Evolutionary conservation across 768 basidiomycete genomes (phyloP).

Genomic region (Fibroporia radiculosa): DNA sequence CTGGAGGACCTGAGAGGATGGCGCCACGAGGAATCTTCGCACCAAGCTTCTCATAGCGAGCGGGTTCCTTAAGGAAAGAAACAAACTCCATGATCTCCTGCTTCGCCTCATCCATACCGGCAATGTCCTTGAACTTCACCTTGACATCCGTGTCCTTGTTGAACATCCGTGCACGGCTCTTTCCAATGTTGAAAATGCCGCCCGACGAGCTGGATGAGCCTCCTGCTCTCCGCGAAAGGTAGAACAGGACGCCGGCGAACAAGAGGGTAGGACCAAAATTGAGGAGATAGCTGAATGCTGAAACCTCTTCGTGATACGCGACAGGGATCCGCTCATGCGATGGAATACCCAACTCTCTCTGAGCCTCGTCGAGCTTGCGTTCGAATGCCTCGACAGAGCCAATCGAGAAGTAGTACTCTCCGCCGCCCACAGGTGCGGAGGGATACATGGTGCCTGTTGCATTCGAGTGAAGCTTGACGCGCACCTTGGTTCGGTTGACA

Average conservation of each 20-base stretch:
- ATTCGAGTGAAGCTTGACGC: conserved; percentile 89
- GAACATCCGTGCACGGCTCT: conserved; percentile 90
- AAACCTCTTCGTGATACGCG: conserved; percentile 93
- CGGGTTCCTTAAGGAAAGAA: conserved; percentile 94
- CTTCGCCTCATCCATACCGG: conserved; percentile 99
- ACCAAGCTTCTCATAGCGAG: conserved; percentile 90
- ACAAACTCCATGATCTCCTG: conserved; percentile 99
- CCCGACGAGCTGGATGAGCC: conserved; percentile 58
- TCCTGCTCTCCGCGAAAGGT: conserved; percentile 69
- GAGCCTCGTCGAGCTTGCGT: conserved; percentile 89
- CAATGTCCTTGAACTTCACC: conserved; percentile 92
- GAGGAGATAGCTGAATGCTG: conserved; percentile 69
- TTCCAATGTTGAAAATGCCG: conserved; percentile 96
- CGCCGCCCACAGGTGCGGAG: conserved; percentile 37
- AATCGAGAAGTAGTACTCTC: conserved; percentile 91
- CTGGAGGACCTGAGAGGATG: conserved; percentile 91
- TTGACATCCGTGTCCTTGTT: conserved; percentile 95
- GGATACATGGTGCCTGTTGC: conserved; percentile 77
- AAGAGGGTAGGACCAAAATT: conserved; percentile 94
- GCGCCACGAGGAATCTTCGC: conserved; percentile 97
- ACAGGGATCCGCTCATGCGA: conserved; percentile 92
- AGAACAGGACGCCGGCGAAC: conserved; percentile 84
- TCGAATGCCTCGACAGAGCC: conserved; percentile 97
- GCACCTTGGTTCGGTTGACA: conserved; percentile 83
- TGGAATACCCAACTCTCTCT: conserved; percentile 87